These are phyloP conservation scores for Tetracladium marchalianum DNA, from an alignment of 495 filamentous ascomycete genomes.

Conservation along the genomic window DNA sequence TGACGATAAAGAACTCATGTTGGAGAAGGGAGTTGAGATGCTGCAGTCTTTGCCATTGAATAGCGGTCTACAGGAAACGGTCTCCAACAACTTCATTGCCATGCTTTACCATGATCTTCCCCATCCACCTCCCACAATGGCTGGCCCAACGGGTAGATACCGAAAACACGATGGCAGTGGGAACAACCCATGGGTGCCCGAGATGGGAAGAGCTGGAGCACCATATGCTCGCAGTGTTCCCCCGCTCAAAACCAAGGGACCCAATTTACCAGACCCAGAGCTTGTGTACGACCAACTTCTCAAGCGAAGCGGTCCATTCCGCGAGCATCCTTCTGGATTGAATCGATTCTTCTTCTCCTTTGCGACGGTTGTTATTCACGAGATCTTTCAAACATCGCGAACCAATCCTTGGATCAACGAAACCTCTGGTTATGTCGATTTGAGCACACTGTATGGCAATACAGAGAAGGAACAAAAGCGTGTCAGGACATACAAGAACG, in stretches of 20 bases:
- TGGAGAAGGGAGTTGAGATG: constrained; percentile 29
- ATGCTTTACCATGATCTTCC: constrained; percentile 58
- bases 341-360: constrained; percentile 84
- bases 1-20: constrained; percentile 26
- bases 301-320: constrained; percentile 25
- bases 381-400: constrained; percentile 21
- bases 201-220: constrained; percentile 48
- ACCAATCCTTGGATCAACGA: constrained; percentile 48
- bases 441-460: constrained; percentile 77
- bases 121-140: constrained; percentile 32
- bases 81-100: constrained; percentile 54
- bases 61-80: constrained; percentile 20
- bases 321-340: constrained; percentile 39
- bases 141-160: constrained; percentile 30
- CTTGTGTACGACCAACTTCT: constrained; percentile 58
- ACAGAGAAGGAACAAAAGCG: constrained; percentile 63
- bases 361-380: constrained; percentile 82
- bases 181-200: constrained; percentile 54
- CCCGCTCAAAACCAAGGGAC: constrained; percentile 48
- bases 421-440: constrained; percentile 78
- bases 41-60: constrained; percentile 24
- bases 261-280: constrained; percentile 31
- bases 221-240: constrained; percentile 66
- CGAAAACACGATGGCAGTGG: constrained; percentile 60
- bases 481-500: constrained; percentile 69